Conservation (phyloP, 306 rosid genomes). For the Aeschynomene evenia region DNA sequence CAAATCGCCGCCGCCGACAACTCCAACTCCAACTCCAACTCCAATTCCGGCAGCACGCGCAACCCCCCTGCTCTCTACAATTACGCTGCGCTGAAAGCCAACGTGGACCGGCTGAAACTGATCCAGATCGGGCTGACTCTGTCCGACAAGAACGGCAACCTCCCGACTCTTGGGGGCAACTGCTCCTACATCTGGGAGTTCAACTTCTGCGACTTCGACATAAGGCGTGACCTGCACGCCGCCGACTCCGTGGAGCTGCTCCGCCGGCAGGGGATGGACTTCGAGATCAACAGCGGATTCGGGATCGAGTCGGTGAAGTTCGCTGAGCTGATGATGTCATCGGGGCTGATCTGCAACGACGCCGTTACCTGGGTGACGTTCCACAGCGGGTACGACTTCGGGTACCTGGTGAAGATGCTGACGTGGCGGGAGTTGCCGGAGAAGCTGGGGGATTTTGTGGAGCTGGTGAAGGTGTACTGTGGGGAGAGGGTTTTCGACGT, state of each 20-base stretch:
- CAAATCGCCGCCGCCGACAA: not conserved
- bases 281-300: slow-evolving; percentile 35
- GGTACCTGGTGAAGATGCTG: slow-evolving; percentile 59
- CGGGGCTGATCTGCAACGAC: slow-evolving; percentile 62
- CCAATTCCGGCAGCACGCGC: not conserved
- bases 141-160: slow-evolving; percentile 50
- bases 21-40: no score
- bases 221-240: slow-evolving; percentile 50
- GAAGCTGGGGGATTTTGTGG: slow-evolving; percentile 37
- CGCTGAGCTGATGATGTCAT: slow-evolving; percentile 65
- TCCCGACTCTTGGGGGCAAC: slow-evolving; percentile 57
- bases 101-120: slow-evolving; percentile 61
- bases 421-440: slow-evolving; percentile 50
- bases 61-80: slow-evolving; percentile 11
- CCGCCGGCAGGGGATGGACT: slow-evolving; percentile 64
- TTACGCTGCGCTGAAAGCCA: slow-evolving; percentile 55
- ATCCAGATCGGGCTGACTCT: slow-evolving; percentile 68
- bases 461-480: slow-evolving; percentile 44
- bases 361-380: slow-evolving; percentile 61
- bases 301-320: slow-evolving; percentile 55
- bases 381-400: slow-evolving; percentile 72
- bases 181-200: slow-evolving; percentile 58
- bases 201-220: slow-evolving; percentile 65
- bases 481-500: slow-evolving; percentile 64
- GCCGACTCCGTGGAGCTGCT: slow-evolving; percentile 58